Base-by-base conservation (phyloP, 2,329 filamentous ascomycete species). In the Fusarium anthophilum region DNA sequence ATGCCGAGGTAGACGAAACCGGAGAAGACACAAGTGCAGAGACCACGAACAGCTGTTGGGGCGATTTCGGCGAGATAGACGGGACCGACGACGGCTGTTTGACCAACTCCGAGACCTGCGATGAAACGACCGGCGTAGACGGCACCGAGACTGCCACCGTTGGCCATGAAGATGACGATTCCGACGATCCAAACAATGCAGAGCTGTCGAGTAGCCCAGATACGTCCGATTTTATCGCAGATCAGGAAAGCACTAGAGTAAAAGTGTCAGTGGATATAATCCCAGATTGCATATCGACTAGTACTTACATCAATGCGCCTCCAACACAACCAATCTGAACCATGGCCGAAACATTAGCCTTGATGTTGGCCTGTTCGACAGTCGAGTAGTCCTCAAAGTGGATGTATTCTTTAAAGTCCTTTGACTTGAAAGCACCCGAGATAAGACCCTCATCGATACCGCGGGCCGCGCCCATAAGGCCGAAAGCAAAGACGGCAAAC, bases 31-130 rank as follows among this genome's bases (percentile, higher is more conserved):
- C 69, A 60, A 24, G 71, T 74, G 51, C 72, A 69, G 26, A 74
- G 62, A n/a, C 72, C 72, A 18, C 72, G 67, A 2, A 74, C 60
- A 12, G 70, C 66, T 17, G 69, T 56, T 2, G 72, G 72, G 10
- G 72, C 71, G n/a, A 74, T 74, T 41, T 74, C 71, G 14, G 71
- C 72, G 14, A 74, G 59, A 12, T 70, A 59, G 35, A 74, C 72
- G 14, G 72, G 72, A 2, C 71, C 72, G 1, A 74, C 71, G 14
- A 74, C 72, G 18, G 71, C 72, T 18, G 66, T 72, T 26, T 73
- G 66, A 5, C 72, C 72, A 6, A 74, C 63, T 28, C 72, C 71
- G 14, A 74, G 58, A 24, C 72, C 72, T 7, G 71, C 71, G 17
- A 74, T 57, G 30, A 74, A 69, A n/a, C 72, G 58, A 8, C 71